Base-by-base conservation (phyloP, 805 yeast genomes). In the Sugiyamaella smithiae region DNA sequence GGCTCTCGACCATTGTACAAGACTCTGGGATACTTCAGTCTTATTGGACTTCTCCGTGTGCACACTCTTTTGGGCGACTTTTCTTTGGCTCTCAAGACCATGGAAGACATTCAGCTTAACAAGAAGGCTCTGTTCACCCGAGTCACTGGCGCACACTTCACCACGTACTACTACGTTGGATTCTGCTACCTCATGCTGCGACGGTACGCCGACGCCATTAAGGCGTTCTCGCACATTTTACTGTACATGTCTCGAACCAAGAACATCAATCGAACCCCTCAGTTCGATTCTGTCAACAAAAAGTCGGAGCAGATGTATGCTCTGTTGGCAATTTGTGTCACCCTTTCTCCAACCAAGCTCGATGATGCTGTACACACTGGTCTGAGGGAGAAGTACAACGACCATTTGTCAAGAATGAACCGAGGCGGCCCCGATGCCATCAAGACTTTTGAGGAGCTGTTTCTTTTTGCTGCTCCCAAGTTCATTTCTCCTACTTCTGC, bases 291-390 rank as follows among this genome's bases (percentile, higher is more conserved):
- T 36, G 70, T 74, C 48, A 70, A 74, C 48, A 75, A 74, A 61
- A 70, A 72, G 55, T 66, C 75, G 12, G 80, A 74, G 49, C 80
- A 75, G 60, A 75, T 74, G 77, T 73, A 72, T 53, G 78, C 80
- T 2, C 64, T 75, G 37, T 60, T 75, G 48, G 74, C 78, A 24
- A 67, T 75, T 29, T 67, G 74, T 45, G 66, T 73, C 32, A 73
- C 77, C 17, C 62, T 75, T 32, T 67, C 70, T 43, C 78, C 80
- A 45, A 71, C 75, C 9, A 68, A 75, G 56, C 55, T 75, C 20
- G 79, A 75, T 53, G 79, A 74, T 46, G 63, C 63, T 33, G 61
- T 75, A 54, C 74, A 69, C 54, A 62, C 63, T 31, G 69, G 71
- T n/a, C 63, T 75, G 46, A 70, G 69, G 45, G 79, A 75, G 48